phyloP scores from a whole-genome alignment of 495 filamentous ascomycete genomes.

The Penicillium dipodomyicola region DNA sequence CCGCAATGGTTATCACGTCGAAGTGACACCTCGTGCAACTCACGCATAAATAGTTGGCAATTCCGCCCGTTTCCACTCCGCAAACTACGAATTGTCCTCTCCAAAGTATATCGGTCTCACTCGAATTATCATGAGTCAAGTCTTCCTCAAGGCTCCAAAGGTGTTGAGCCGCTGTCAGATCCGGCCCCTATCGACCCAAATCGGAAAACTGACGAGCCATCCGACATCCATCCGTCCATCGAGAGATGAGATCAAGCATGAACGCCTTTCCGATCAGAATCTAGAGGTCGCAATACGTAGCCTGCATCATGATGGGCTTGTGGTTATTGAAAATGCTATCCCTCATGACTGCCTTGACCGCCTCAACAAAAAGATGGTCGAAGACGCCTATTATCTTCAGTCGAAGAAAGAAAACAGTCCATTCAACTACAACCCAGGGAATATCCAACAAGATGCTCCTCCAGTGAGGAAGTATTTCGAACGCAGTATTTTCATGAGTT shows the following conservation, averaged over 20 bases:
- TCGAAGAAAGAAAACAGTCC: slow-evolving; percentile 44
- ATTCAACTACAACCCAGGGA: slow-evolving; percentile 53
- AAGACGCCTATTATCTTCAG: slow-evolving; percentile 46
- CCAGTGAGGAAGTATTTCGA: slow-evolving; percentile 40
- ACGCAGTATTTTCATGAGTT: slow-evolving; percentile 46
- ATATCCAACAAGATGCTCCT: slow-evolving; percentile 53
- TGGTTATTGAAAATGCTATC: slow-evolving; percentile 50
- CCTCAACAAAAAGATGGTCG: slow-evolving; percentile 51
- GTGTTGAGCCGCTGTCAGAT: background rate
- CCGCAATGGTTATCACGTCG: background rate
- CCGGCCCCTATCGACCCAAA: background rate
- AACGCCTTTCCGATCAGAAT: slow-evolving; percentile 34
- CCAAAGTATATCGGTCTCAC: background rate
- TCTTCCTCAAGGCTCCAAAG: background rate
- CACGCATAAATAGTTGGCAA: background rate
- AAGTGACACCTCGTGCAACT: background rate
- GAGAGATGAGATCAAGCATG: slow-evolving; percentile 15
- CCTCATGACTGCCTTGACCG: slow-evolving; percentile 42
- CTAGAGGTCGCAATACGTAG: slow-evolving; percentile 48
- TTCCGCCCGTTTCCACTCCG: background rate
- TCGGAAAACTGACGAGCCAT: background rate
- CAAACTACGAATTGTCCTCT: too few species aligned
- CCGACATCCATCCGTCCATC: slow-evolving; percentile 22
- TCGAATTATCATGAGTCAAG: background rate
- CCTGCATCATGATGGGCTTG: slow-evolving; percentile 50